Evolutionary conservation across 148 eudicot species (phyloP), one percentile per base, ranked within the genome.

Genomic region (Chenopodium quinoa): DNA sequence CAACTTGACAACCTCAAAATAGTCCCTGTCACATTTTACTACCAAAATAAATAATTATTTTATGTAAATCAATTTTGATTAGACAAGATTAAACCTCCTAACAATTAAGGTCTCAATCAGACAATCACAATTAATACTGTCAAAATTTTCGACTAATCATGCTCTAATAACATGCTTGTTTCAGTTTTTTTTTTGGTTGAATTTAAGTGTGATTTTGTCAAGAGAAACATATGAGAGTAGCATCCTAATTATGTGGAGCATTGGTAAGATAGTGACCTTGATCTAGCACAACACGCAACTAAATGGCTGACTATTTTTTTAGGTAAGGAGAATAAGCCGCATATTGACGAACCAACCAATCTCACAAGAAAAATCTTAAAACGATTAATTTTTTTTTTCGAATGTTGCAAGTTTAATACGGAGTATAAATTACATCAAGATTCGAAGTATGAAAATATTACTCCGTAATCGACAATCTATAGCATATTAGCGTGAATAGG

Each of bases 1-100:
- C 34, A 82, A 82, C 16, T 82, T 70, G 71, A 69, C 71, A 44
- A 76, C 48, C 54, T 75, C 44, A 71, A 22, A 31, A 16, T 54
- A 7, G 40, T 44, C 27, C 44, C 25, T 25, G 54, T 40, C 31
- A 23, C 9, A 14, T 62, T 47, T 50, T 10, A 78, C 73, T 67
- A 32, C 52, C 63, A 66, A 48, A 66, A 48, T 66, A 27, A 27
- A 29, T 66, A n/a, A 10, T n/a, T 1, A 5, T 4, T 56, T 56
- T 12, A 12, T 48, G 16, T 16, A 12, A 12, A 0, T 2, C 3
- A 13, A 56, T 56, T 16, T 13, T 56, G 6, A 13, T 56, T 16
- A 56, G 22, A 12, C 22, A 17, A 56, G 62, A 56, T 56, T 5
- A 56, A 56, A 56, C 22, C 62, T 56, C 14, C 14, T 12, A 50